These are phyloP conservation scores for Moelleriella libera DNA, from an alignment of 2,329 filamentous ascomycete species.

Conservation along the genomic window DNA sequence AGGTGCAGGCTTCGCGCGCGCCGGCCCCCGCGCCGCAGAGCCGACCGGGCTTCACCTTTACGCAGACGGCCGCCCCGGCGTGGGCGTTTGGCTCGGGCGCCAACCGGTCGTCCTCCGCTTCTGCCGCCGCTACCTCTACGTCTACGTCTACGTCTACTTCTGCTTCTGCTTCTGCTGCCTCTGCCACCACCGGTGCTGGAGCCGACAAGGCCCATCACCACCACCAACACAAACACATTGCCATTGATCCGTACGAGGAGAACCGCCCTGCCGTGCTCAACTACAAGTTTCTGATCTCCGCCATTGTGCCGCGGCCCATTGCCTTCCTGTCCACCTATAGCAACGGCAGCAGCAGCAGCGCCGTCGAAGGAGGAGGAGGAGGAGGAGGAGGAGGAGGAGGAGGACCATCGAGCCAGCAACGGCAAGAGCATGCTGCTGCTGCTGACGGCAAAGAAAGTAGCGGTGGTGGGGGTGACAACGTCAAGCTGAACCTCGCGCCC, in stretches of 20 bases:
- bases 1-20: conserved; percentile 51
- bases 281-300: conserved; percentile 84
- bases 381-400: too few relatives aligned
- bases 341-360: conserved; percentile 50
- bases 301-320: conserved; percentile 72
- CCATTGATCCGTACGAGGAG: conserved; percentile 67
- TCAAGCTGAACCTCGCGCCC: conserved; percentile 56
- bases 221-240: conserved; percentile 37
- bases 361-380: too few relatives aligned
- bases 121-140: not conserved
- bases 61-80: conserved; percentile 46
- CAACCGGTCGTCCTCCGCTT: conserved; percentile 27
- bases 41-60: conserved; percentile 31
- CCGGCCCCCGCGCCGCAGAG: conserved; percentile 25
- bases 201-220: too few relatives aligned
- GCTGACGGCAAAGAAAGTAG: too few relatives aligned
- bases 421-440: too few relatives aligned
- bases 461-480: too few relatives aligned
- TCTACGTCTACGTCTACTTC: too few relatives aligned
- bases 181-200: too few relatives aligned
- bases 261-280: conserved; percentile 57
- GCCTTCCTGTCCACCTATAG: conserved; percentile 42
- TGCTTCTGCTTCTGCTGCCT: too few relatives aligned
- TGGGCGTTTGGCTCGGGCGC: conserved; percentile 55
- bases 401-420: too few relatives aligned